Conservation (phyloP, 495 filamentous ascomycete genomes). For the Aspergillus kassunensis region DNA sequence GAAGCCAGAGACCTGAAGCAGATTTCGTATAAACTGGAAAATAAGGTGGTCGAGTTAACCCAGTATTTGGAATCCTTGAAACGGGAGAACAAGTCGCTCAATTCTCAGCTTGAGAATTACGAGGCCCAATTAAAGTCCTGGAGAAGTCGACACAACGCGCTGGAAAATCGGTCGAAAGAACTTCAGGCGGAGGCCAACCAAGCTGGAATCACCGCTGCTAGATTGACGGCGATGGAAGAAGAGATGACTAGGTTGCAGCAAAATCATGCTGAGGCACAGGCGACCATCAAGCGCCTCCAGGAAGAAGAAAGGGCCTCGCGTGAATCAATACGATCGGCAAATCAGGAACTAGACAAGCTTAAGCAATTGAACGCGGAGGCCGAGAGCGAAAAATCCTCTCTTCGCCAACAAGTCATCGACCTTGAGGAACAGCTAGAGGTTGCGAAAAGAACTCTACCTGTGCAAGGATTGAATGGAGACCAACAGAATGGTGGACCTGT, state of each 20-base stretch:
- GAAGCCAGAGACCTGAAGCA: slow-evolving; percentile 97
- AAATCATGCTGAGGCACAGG: slow-evolving; percentile 77
- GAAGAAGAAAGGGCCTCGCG: slow-evolving; percentile 82
- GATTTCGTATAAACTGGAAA: slow-evolving; percentile 98
- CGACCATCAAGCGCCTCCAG: slow-evolving; percentile 87
- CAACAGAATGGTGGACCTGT: slow-evolving; percentile 60
- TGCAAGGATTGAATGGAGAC: slow-evolving; percentile 57
- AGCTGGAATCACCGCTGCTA: slow-evolving; percentile 89
- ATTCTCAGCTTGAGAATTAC: slow-evolving; percentile 91
- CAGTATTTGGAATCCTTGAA: slow-evolving; percentile 90
- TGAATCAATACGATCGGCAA: slow-evolving; percentile 71
- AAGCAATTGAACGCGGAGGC: slow-evolving; percentile 64
- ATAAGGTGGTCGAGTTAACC: slow-evolving; percentile 98
- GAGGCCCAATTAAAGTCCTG: slow-evolving; percentile 92
- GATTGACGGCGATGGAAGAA: slow-evolving; percentile 80
- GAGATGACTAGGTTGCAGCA: slow-evolving; percentile 91
- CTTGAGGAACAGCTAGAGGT: slow-evolving; percentile 90
- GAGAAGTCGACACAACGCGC: slow-evolving; percentile 84
- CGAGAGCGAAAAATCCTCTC: slow-evolving; percentile 76
- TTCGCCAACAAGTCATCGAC: slow-evolving; percentile 83
- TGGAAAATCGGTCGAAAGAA: slow-evolving; percentile 87
- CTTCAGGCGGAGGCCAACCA: slow-evolving; percentile 96
- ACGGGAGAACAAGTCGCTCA: slow-evolving; percentile 82
- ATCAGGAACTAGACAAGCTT: slow-evolving; percentile 70
- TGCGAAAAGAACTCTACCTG: slow-evolving; percentile 64